phyloP scores from a whole-genome alignment of 768 basidiomycete genomes.

The Tubosaeta brunneosetosa region DNA sequence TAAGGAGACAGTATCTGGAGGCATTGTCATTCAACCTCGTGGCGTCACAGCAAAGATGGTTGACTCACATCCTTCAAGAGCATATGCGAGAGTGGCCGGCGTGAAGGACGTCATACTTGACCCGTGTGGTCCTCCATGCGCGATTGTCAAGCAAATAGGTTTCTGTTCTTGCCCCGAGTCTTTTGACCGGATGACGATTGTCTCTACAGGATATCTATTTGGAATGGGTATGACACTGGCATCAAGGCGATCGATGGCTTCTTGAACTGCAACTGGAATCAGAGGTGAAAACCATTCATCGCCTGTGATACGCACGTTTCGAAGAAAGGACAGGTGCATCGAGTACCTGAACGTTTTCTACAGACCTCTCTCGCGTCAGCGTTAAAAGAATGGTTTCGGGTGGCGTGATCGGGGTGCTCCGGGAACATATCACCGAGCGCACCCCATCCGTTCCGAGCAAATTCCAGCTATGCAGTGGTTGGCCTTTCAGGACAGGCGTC shows the following conservation, averaged over 20 bases:
- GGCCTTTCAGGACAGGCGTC: constrained; percentile 9
- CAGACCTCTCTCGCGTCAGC: constrained; percentile 21
- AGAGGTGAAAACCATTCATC: not conserved
- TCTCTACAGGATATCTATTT: constrained; percentile 46
- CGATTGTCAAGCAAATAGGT: constrained; percentile 46
- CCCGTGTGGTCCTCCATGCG: constrained; percentile 64
- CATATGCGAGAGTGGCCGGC: constrained; percentile 40
- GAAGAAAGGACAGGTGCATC: constrained; percentile 38
- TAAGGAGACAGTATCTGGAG: constrained; percentile 50
- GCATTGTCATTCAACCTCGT: not conserved
- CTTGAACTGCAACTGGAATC: constrained; percentile 32
- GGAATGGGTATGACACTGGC: constrained; percentile 49
- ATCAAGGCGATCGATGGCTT: constrained; percentile 38
- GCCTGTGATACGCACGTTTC: constrained; percentile 31
- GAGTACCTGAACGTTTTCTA: constrained; percentile 36
- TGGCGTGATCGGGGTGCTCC: constrained; percentile 46
- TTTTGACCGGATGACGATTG: constrained; percentile 44
- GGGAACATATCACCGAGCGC: constrained; percentile 40
- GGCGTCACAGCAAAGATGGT: not conserved
- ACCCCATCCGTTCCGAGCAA: constrained; percentile 47
- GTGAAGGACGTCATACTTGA: constrained; percentile 45
- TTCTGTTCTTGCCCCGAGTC: constrained; percentile 13
- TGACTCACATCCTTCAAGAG: constrained; percentile 56
- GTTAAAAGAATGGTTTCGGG: constrained; percentile 48
- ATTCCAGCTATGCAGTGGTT: constrained; percentile 46